phyloP scores from a whole-genome alignment of 225 moss, liverwort and hornwort species.

The Marchantia paleacea region DNA sequence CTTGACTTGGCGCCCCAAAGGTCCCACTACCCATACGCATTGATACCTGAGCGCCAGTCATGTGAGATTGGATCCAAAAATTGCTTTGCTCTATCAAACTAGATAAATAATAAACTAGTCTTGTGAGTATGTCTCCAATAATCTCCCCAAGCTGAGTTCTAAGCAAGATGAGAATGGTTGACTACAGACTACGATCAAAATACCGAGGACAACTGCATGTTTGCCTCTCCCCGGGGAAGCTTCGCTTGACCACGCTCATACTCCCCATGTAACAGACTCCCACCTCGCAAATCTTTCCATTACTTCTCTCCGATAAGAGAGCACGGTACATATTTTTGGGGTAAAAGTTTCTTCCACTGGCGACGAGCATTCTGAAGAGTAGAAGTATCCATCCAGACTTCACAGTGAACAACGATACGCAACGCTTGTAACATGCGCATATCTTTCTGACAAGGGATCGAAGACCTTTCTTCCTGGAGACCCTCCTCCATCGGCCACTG shows the following conservation, averaged over 20 bases:
- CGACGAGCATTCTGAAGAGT: not conserved
- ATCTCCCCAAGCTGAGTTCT: not conserved
- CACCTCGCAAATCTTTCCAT: not conserved
- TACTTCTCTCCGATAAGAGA: not conserved
- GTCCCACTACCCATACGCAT: not conserved
- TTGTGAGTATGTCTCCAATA: not conserved
- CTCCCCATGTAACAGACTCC: not conserved
- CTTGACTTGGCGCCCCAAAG: not conserved
- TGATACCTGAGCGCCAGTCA: not conserved
- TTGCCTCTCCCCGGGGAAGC: not conserved
- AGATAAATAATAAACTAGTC: not conserved
- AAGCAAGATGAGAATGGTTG: not conserved
- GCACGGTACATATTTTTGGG: not conserved
- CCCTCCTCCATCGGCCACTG: not conserved
- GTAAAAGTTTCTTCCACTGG: not conserved
- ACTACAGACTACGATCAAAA: not conserved
- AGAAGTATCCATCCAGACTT: not conserved
- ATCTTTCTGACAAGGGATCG: not conserved
- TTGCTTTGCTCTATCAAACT: conserved; percentile 2
- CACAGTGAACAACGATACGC: not conserved
- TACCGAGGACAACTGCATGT: not conserved
- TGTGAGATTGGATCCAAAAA: conserved; percentile 7
- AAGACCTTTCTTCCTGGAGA: not conserved
- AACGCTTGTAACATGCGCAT: not conserved
- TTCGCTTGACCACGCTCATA: not conserved